Evolutionary conservation across 305 asterid species (phyloP), one percentile per base, ranked within the genome.

Genomic region (Fraxinus angustifolia): DNA sequence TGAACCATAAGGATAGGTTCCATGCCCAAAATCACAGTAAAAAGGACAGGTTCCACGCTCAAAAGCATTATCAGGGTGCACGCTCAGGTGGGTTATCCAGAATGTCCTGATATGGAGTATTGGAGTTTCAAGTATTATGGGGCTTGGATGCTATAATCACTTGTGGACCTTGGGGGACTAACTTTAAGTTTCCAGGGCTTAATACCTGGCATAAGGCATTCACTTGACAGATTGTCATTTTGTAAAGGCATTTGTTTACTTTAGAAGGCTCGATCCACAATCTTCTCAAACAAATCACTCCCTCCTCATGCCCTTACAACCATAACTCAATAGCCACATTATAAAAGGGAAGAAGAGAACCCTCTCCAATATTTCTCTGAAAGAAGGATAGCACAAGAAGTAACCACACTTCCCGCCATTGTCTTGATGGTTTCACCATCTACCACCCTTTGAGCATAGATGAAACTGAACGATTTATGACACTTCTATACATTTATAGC

Each of bases 201-300:
- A 21, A 21, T 38, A 77, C n/a, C 58, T 75, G 38, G 71, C 21
- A 75, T 21, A 68, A 48, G 35, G 17, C 72, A 65, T 65, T 60
- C 76, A 56, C 11, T 78, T 62, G 77, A 76, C 36, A 56, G 48
- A 30, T 26, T 78, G 70, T 74, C 33, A 78, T 78, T 81, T 36
- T 23, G 72, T 45, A 1, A 33, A 62, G 33, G 31, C 33, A 12
- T 0, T 3, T 79, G 76, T 38, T 67, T 3, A 42, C 62, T 65
- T 62, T 21, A 79, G 85, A 31, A 80, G 75, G 73, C 53, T 77
- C 36, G 7, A 21, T 72, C 42, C 48, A 80, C n/a, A 28, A 36
- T 77, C 78, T 68, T 38, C 79, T 19, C 36, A 30, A 78, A 71
- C 31, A 56, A 67, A 17, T 72, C 48, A 76, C 50, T 19, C 70